Base-by-base conservation (phyloP, 2,329 filamentous ascomycete genomes). In the Coniochaeta prunicola region DNA sequence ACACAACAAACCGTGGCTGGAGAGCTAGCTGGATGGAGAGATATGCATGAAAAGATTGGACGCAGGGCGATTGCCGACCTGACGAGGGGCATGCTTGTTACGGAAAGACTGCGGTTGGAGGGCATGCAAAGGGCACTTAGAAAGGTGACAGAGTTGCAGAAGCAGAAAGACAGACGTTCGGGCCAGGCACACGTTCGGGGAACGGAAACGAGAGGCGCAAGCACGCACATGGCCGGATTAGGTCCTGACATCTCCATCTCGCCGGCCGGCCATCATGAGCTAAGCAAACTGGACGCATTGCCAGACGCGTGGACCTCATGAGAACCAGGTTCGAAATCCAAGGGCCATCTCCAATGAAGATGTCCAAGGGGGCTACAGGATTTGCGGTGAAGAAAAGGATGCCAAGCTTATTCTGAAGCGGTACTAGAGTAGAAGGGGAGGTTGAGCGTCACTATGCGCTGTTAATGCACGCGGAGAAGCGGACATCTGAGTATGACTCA, bases 21-120 rank as follows among this genome's bases (percentile, higher is more conserved):
- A 1, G 94, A 99, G 75, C 73, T 99, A 59, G 94, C 94, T 0
- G 92, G 90, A 17, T 99, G 94, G 91, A 92, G 96, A 68, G 91
- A 96, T 42, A 84, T 92, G 76, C 86, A 96, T 68, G 90, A 91
- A 64, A 85, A 83, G 67, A 85, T 90, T 75, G 92, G 90, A 1
- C 79, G 86, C 61, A 83, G 83, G 60, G 90, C 91, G 30, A 83
- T 97, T 61, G 84, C 81, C 64, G 86, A 91, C 53, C 84, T 96
- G 65, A 93, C 90, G 19, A 83, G 80, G 67, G 84, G 85, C 33
- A 92, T 92, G 82, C 78, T 97, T 28, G 84, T 96, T 4, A 81
- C 83, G 57, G 94, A 99, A 75, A 84, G 83, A 64, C 89, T 90
- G 69, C 82, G 90, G 64, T 75, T 96, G 63, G 91, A 91, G 65